Evolutionary conservation across 2,329 filamentous ascomycete species (phyloP), one percentile per base, ranked within the genome.

Genomic region (Periconia sp.): DNA sequence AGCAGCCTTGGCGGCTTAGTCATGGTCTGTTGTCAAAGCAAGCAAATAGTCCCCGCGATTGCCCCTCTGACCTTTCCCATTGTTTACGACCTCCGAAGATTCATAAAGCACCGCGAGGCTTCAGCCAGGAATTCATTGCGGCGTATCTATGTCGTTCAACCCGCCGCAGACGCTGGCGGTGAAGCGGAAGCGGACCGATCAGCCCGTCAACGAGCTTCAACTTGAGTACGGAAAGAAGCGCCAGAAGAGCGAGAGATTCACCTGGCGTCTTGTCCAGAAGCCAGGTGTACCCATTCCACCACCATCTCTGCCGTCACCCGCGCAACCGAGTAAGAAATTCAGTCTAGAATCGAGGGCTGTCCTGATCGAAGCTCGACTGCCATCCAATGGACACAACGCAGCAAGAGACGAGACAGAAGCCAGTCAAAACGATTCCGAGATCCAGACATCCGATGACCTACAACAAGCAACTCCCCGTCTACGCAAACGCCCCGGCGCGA

Each of bases 111-210:
- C 23, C 23, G 8, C 23, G 8, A 25, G 8, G 23, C 8, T n/a
- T n/a, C n/a, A n/a, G n/a, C n/a, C n/a, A n/a, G n/a, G n/a, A n/a
- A n/a, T 40, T n/a, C 18, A 9, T 24, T 24, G 6, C 25, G 15
- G 21, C 5, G 13, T 22, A 15, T 21, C 34, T 24, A 63, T 63
- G 59, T 49, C 53, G 17, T 43, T 36, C 9, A 52, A 52, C 17
- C 56, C 61, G 3, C 65, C 64, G 1, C 58, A 61, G 35, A 65
- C 63, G 7, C 57, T 69, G 32, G 61, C 61, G 8, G 55, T 83
- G 59, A 83, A 83, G 66, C 74, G 80, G 42, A 78, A 80, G 52
- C 75, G 79, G 41, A 74, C 76, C 41, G 79, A 83, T 40, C 77
- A 79, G 34, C 78, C 80, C 3, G 74, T 81, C n/a, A 79, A 82